Base-by-base conservation (phyloP, 805 yeast species). In the Suhomyces canberraensis region DNA sequence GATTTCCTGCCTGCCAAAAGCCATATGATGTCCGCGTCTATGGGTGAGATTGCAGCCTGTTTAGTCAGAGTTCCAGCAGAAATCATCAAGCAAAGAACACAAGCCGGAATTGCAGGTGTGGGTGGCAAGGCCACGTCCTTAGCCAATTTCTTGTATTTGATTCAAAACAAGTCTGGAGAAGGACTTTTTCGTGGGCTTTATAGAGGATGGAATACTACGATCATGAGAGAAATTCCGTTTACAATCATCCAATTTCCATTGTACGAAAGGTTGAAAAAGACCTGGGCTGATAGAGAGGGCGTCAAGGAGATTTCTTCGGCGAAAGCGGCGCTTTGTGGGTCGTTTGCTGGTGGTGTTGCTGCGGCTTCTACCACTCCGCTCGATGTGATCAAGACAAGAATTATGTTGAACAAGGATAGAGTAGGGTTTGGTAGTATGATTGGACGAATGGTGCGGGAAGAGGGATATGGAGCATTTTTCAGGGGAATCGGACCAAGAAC, bases 31-130 rank as follows among this genome's bases (percentile, higher is more conserved):
- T 71, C 93, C 16, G 96, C 98, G 1, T 83, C 95, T 1, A 52
- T 80, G 11, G 98, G 98, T 39, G 99, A 93, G 55, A 70, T 89
- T 11, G 83, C 93, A 1, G 98, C 98, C 0, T 93, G 99, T 59
- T 61, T 83, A 40, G 93, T 93, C 1, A 71, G 99, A 40, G 99
- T 93, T 0, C 99, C 99, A 0, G 95, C 95, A 0, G 99, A 93
- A 56, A 95, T 93, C 17, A 79, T 93, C 50, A 93, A 93, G 61
- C 98, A 93, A 63, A 71, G 97, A 40, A 85, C 98, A 0, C 99
- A 93, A 59, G 61, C 71, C 0, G 69, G 69, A 2, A 42, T 55
- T 16, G 18, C 44, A 4, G 72, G 73, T 2, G 55, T 55, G 7
- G 59, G 58, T 11, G 52, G 55, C 8, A 51, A 46, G 26, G 51